Evolutionary conservation across 345 rosid genomes (phyloP), one percentile per base, ranked within the genome.

Genomic region (Reutealis trisperma): DNA sequence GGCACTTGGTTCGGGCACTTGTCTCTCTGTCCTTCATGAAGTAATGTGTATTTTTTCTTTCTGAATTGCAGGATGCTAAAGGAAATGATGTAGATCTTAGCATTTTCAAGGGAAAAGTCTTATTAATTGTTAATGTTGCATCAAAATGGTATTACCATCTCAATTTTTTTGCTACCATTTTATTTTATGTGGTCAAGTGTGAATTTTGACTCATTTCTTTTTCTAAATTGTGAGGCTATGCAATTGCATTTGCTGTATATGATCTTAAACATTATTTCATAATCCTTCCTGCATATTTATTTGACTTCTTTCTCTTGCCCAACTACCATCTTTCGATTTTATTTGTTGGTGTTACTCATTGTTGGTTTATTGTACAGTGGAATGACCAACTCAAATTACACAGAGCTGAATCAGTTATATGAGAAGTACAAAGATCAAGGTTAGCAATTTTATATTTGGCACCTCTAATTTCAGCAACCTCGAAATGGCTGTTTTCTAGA

Each of bases 321-420:
- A 71, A 8, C 55, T 24, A 13, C 14, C 67, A 25, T 73, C 27
- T 4, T 41, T n/a, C 6, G 47, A 19, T 44, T 25, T 51, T 19
- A 30, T 22, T 30, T n/a, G 15, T 4, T 30, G 27, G 18, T 21
- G 21, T 65, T 47, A 11, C 63, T 74, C 4, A 14, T 42, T 54
- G 7, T 71, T 71, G 80, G 6, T 57, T 64, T 57, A 51, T 63
- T 64, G 1, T 54, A 32, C 71, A 81, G 84, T 69, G 84, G 84
- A 42, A 73, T 81, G 80, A 81, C 84, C 67, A 77, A 81, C 68
- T 81, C 84, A n/a, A 81, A 81, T 68, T 81, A 81, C 76, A 63
- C 78, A 2, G 84, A 81, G 71, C 54, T 81, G 75, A 81, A 77
- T 77, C 80, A 77, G 19, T 47, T 81, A 52, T 77, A 81, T 55